Percentiles rank a stretch among this genome's conserved stretches.
Conservation (phyloP, 2,329 filamentous ascomycete species). For the Phoma sp. region DNA sequence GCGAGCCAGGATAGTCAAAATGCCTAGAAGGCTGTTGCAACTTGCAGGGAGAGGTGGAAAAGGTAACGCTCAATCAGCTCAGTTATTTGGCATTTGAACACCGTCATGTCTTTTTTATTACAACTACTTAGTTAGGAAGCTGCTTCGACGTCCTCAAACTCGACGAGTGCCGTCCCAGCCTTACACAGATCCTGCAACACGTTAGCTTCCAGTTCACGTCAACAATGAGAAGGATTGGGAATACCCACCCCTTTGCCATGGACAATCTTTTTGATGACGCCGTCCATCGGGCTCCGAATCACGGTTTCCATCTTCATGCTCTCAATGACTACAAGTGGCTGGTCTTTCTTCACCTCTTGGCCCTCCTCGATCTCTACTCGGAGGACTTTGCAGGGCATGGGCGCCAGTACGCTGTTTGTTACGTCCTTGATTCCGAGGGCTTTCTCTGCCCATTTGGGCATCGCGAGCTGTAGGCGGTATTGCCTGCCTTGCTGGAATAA, state of each 20-base stretch:
- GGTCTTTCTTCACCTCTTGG: constrained; percentile 81
- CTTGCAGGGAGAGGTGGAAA: background rate
- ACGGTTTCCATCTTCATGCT: constrained; percentile 65
- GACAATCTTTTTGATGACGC: constrained; percentile 56
- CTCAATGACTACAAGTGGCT: constrained; percentile 77
- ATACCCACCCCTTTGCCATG: constrained; percentile 54
- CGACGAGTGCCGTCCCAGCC: constrained; percentile 52
- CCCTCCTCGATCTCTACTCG: constrained; percentile 87
- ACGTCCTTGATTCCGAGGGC: constrained; percentile 82
- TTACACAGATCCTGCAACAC: constrained; percentile 46
- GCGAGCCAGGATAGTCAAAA: no score
- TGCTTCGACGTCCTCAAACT: constrained; percentile 33
- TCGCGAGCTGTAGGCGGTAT: constrained; percentile 61
- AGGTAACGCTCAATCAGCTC: background rate
- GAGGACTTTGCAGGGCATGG: constrained; percentile 97
- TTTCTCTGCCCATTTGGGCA: constrained; percentile 84
- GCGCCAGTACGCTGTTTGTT: constrained; percentile 82
- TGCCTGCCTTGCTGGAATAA: constrained; percentile 75
- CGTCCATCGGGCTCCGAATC: constrained; percentile 58
- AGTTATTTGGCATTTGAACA: background rate
- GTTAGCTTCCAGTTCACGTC: constrained; percentile 15
- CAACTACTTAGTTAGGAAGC: background rate
- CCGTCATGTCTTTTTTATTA: background rate
- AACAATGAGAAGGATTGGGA: background rate
- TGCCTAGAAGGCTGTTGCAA: background rate